phyloP scores from a whole-genome alignment of 192 early-diverging fungal species.

The Podila verticillata region DNA sequence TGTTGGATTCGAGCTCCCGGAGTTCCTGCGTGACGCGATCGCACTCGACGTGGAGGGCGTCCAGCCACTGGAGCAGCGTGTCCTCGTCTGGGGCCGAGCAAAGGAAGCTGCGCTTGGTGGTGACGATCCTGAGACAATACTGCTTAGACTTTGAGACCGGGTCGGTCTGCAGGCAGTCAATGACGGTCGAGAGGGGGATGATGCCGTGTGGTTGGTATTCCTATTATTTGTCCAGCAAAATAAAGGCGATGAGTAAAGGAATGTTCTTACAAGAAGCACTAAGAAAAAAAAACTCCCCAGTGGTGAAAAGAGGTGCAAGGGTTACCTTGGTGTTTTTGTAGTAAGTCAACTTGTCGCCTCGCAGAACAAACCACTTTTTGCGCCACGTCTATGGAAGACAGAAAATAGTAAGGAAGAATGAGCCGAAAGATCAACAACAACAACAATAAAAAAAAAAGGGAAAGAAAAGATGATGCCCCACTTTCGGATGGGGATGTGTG shows the following conservation, averaged over 20 bases:
- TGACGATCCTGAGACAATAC: conserved; percentile 65
- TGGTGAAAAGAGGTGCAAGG: not conserved
- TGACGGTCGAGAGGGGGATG: conserved; percentile 58
- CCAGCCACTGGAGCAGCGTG: conserved; percentile 60
- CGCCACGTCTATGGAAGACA: conserved; percentile 72
- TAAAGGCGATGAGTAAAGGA: not conserved
- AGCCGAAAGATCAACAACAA: not conserved
- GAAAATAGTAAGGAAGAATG: conserved; percentile 1
- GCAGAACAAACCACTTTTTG: conserved; percentile 72
- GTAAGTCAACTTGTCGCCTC: conserved; percentile 64
- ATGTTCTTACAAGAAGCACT: too few relatives aligned
- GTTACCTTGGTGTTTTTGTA: conserved; percentile 69
- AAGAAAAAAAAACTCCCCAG: not conserved
- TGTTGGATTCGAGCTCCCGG: too few relatives aligned
- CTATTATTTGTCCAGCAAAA: conserved; percentile 11
- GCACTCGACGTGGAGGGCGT: conserved; percentile 58
- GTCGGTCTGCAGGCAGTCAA: conserved; percentile 65
- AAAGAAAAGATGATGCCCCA: not conserved
- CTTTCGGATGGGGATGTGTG: not conserved
- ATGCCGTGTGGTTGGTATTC: conserved; percentile 61
- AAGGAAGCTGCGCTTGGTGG: conserved; percentile 62
- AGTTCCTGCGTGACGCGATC: conserved; percentile 20
- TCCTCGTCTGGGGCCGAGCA: conserved; percentile 57
- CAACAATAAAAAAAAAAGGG: not conserved
- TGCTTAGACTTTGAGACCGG: conserved; percentile 61